A percentile compares a stretch with the other conserved stretches of the same genome.
Evolutionary conservation across 495 filamentous ascomycete species (phyloP).

Genomic region (Penicillium paxilli): DNA sequence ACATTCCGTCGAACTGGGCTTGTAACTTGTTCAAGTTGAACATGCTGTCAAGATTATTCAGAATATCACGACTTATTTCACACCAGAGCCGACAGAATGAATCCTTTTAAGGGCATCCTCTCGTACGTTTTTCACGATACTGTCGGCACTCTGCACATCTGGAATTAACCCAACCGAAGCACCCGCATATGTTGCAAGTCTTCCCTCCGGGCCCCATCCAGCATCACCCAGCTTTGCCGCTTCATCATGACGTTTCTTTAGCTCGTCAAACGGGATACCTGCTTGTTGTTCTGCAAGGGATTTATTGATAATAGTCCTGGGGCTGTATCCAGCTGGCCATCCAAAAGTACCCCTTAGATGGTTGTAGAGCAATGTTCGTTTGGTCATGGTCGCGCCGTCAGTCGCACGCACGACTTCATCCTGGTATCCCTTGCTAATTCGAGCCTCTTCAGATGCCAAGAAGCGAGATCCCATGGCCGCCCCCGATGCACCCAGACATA

Average conservation of each 20-base stretch:
- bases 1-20: too few relatives aligned
- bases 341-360: constrained; percentile 63
- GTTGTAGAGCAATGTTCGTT: constrained; percentile 70
- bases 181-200: constrained; percentile 72
- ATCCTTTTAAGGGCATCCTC: constrained; percentile 11
- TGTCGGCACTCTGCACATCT: constrained; percentile 39
- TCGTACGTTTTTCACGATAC: constrained; percentile 35
- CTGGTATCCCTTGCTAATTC: constrained; percentile 59
- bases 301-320: constrained; percentile 60
- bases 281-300: constrained; percentile 58
- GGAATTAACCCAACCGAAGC: constrained; percentile 52
- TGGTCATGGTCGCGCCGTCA: constrained; percentile 65
- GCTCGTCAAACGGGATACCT: constrained; percentile 57
- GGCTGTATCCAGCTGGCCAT: constrained; percentile 68
- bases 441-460: constrained; percentile 64
- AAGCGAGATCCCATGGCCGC: constrained; percentile 73
- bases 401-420: constrained; percentile 57
- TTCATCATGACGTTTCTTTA: constrained; percentile 59
- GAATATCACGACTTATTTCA: background rate
- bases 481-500: constrained; percentile 67
- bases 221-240: constrained; percentile 52
- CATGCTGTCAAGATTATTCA: too few relatives aligned
- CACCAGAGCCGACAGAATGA: background rate
- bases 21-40: too few relatives aligned
- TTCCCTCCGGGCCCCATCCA: constrained; percentile 62